Evolutionary conservation across 139 green algal species (phyloP).

Genomic region (Yamagishiella unicocca): DNA sequence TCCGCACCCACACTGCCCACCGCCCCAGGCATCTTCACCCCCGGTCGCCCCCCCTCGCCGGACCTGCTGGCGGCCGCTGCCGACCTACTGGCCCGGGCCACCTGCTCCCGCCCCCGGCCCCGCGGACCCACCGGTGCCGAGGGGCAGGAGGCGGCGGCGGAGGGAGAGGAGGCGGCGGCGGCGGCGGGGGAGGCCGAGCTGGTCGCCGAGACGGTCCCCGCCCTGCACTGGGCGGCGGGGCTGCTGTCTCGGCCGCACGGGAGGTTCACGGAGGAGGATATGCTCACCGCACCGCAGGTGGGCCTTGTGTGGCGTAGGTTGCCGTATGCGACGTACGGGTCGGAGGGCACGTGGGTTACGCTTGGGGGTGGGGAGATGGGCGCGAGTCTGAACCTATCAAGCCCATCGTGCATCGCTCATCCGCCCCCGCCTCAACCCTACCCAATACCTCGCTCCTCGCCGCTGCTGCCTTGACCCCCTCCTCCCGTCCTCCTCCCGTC

Average conservation of each 20-base stretch:
- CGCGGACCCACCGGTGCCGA: not conserved
- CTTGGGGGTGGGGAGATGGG: not conserved
- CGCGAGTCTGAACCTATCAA: no score
- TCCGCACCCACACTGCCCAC: not conserved
- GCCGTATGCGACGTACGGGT: no score
- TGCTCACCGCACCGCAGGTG: not conserved
- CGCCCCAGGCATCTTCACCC: conserved; percentile 36
- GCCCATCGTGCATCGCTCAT: not conserved
- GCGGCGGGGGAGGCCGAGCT: not conserved
- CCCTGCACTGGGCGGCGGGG: conserved; percentile 23
- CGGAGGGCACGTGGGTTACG: not conserved
- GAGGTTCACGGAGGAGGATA: not conserved
- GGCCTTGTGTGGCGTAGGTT: not conserved
- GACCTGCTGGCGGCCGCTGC: not conserved
- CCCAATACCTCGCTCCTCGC: no score
- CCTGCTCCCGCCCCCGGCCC: conserved; percentile 2
- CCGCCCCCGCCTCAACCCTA: not conserved
- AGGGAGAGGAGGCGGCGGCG: not conserved
- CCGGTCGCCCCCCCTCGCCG: not conserved
- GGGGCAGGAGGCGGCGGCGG: not conserved
- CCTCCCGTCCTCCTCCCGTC: no score
- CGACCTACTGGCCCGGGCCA: conserved; percentile 25
- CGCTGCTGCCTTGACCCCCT: no score
- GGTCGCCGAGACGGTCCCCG: not conserved
- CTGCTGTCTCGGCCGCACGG: conserved; percentile 8